These are phyloP conservation scores for Phoma herbarum DNA, from an alignment of 2,329 filamentous ascomycete genomes.

Conservation along the genomic window DNA sequence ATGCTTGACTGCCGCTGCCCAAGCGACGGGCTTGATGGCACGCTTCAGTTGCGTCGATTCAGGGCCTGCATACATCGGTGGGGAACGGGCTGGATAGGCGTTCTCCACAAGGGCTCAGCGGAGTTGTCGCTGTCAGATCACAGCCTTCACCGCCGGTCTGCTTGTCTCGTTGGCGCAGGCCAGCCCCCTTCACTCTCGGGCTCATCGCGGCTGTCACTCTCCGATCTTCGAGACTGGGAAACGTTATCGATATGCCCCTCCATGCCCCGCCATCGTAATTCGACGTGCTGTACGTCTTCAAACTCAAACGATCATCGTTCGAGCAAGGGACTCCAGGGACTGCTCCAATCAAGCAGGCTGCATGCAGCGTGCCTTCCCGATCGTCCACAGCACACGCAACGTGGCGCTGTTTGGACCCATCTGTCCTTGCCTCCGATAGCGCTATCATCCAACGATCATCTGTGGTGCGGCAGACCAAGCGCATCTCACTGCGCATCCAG, in stretches of 20 bases:
- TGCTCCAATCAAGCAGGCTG: conserved; percentile 15
- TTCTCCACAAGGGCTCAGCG: conserved; percentile 20
- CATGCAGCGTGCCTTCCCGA: conserved; percentile 13
- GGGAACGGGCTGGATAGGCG: conserved; percentile 14
- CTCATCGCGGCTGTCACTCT: conserved; percentile 13
- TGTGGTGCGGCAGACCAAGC: conserved; percentile 22
- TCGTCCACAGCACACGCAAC: conserved; percentile 20
- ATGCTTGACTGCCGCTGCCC: conserved; percentile 19
- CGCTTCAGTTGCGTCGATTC: conserved; percentile 17
- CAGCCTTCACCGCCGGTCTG: conserved; percentile 21
- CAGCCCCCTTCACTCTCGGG: conserved; percentile 15
- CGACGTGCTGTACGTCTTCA: conserved; percentile 11
- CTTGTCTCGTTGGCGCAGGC: conserved; percentile 11
- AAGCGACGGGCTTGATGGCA: conserved; percentile 7
- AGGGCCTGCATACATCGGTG: conserved; percentile 20
- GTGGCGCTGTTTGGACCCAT: conserved; percentile 17
- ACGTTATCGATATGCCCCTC: conserved; percentile 25
- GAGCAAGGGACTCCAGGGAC: conserved; percentile 13
- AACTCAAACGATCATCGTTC: conserved; percentile 17
- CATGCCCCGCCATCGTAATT: conserved; percentile 14
- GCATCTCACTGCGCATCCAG: conserved; percentile 17
- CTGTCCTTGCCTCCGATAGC: conserved; percentile 18
- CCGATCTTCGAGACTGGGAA: conserved; percentile 9
- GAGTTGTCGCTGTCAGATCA: conserved; percentile 21
- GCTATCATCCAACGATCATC: conserved; percentile 11